Percentiles rank a stretch among this genome's conserved stretches.
These are phyloP conservation scores for Alternaria metachromatica DNA, from an alignment of 2,329 filamentous ascomycete species.

Conservation along the genomic window DNA sequence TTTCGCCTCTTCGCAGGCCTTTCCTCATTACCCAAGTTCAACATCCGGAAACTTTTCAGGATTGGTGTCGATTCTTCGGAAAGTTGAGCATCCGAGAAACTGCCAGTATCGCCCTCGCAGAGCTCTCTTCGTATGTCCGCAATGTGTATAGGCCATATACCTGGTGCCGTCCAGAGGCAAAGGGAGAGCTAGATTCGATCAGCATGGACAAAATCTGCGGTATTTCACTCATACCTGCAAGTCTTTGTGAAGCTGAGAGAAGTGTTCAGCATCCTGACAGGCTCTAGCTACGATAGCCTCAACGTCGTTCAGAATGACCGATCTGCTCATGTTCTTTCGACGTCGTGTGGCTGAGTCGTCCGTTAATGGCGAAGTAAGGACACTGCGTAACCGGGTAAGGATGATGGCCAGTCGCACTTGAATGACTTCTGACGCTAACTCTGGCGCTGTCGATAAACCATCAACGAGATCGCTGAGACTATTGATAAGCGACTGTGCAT, in stretches of 20 bases:
- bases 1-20: conserved; percentile 42
- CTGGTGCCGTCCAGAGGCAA: conserved; percentile 42
- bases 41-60: conserved; percentile 23
- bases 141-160: conserved; percentile 34
- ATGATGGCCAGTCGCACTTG: conserved; percentile 35
- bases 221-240: conserved; percentile 36
- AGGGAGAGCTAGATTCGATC: conserved; percentile 36
- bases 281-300: conserved; percentile 23
- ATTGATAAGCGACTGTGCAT: conserved; percentile 22
- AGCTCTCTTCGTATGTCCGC: conserved; percentile 30
- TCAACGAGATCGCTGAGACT: conserved; percentile 31
- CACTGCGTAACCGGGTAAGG: conserved; percentile 25
- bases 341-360: neutral
- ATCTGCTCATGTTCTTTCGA: conserved; percentile 6
- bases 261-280: conserved; percentile 26
- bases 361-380: conserved; percentile 3
- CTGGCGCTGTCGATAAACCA: conserved; percentile 13
- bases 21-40: conserved; percentile 25
- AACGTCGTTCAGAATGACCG: conserved; percentile 20
- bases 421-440: conserved; percentile 27
- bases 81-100: conserved; percentile 34
- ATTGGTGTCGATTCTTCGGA: conserved; percentile 23
- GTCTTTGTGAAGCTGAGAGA: conserved; percentile 34
- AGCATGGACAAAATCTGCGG: neutral
- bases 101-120: conserved; percentile 20